Base-by-base conservation (phyloP, 202 grass and related monocot species). In the Cymbopogon flexuosus region DNA sequence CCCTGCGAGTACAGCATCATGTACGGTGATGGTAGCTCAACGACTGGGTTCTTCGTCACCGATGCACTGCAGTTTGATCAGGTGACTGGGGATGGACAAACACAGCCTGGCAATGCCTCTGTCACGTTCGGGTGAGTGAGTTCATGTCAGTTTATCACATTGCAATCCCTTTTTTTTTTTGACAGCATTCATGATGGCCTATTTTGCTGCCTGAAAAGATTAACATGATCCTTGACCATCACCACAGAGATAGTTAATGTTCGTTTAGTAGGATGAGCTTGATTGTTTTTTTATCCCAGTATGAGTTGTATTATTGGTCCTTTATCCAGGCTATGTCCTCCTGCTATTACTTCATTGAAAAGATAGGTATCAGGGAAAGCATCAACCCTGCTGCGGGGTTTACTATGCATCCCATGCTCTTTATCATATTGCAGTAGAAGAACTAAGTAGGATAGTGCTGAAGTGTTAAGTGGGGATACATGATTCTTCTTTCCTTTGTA, bases 11-110 rank as follows among this genome's bases (percentile, higher is more conserved):
- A 99, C 74, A 93, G 62, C 31, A 85, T 95, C 80, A 62, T 76
- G 70, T 99, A 99, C 4, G 96, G 92, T 2, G 96, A 99, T 35
- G 96, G 96, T 27, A 99, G 96, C 84, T 90, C 96, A 18, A 99
- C 96, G 0, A 70, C 52, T 1, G 96, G 96, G 2, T 91, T 76
- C 52, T 99, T 91, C 6, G 66, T 99, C 37, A 91, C 70, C 8
- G 96, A 99, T 75, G 27, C 47, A 18, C 51, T 99, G 43, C 90
- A 91, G 69, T 99, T 88, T 43, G 78, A 91, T 73, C 90, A 99
- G 76, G 88, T 99, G 11, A 58, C 79, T 12, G 96, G 96, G 43
- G n/a, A 95, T 82, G 89, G 87, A 33, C 86, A 88, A 75, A 99
- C 92, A 35, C 54, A 16, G 62, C 73, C 77, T 56, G 77, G 40